Evolutionary conservation across 2,329 filamentous ascomycete genomes (phyloP).

Genomic region (Beauveria pseudobassiana): DNA sequence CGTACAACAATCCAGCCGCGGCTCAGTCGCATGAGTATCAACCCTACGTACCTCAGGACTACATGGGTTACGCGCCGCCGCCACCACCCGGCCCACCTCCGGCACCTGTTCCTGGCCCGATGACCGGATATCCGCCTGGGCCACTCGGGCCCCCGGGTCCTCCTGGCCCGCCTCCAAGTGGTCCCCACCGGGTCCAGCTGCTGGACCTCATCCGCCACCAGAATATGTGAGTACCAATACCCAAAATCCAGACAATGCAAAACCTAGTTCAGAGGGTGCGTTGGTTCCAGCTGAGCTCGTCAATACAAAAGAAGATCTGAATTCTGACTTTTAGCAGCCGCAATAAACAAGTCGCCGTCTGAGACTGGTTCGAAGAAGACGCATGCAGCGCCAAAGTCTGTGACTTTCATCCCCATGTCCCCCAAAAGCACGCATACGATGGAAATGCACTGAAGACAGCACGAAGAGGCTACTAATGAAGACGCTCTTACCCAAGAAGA

Average conservation of each 20-base stretch:
- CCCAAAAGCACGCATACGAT: conserved; percentile 41
- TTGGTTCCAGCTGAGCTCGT: conserved; percentile 16
- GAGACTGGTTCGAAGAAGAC: not conserved
- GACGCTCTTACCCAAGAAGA: conserved; percentile 13
- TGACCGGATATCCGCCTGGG: conserved; percentile 18
- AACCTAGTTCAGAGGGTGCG: conserved; percentile 29
- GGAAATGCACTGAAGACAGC: conserved; percentile 30
- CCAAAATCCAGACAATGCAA: conserved; percentile 19
- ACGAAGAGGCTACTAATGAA: conserved; percentile 20
- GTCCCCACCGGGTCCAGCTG: conserved; percentile 28
- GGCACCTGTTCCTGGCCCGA: conserved; percentile 14
- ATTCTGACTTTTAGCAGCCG: conserved; percentile 23
- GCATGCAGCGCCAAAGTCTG: conserved; percentile 28
- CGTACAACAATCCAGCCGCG: conserved; percentile 28
- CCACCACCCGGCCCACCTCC: conserved; percentile 26
- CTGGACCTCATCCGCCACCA: conserved; percentile 20
- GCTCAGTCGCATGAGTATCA: conserved; percentile 29
- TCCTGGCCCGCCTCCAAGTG: conserved; percentile 21
- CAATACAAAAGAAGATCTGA: not conserved
- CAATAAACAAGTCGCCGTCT: conserved; percentile 16
- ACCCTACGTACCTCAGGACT: conserved; percentile 37
- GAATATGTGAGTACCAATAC: conserved; percentile 37
- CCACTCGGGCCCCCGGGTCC: conserved; percentile 16
- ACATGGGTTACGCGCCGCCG: conserved; percentile 32
- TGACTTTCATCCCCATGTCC: conserved; percentile 41